A percentile compares a stretch with the other conserved stretches of the same genome.
These are phyloP conservation scores for Podila epicladia DNA, from an alignment of 192 early-diverging fungal genomes.

Conservation along the genomic window DNA sequence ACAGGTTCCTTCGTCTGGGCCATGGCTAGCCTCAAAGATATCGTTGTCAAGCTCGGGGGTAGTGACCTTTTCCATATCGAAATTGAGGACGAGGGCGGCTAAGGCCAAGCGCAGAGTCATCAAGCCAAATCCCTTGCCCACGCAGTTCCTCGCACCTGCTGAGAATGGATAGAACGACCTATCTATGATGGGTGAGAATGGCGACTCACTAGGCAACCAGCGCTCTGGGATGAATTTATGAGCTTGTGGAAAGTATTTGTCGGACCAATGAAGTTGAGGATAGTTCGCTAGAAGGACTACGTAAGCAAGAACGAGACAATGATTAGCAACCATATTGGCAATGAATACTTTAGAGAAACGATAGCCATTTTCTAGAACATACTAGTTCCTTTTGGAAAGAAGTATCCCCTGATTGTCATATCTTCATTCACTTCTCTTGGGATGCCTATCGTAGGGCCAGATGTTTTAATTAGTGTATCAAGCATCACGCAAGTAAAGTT, in stretches of 20 bases:
- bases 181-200: slow-evolving; percentile 33
- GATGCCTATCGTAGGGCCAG: slow-evolving; percentile 15
- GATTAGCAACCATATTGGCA: background rate
- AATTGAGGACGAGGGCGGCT: no score
- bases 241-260: slow-evolving; percentile 25
- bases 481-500: no score
- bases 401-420: slow-evolving; percentile 47
- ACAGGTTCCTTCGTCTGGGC: slow-evolving; percentile 9
- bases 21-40: slow-evolving; percentile 6
- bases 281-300: slow-evolving; percentile 29
- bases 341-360: no score
- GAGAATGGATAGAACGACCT: slow-evolving; percentile 60
- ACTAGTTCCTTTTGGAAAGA: slow-evolving; percentile 57
- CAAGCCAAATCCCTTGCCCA: slow-evolving; percentile 61
- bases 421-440: slow-evolving; percentile 46
- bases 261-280: slow-evolving; percentile 16
- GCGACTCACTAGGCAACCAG: slow-evolving; percentile 32
- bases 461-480: no score
- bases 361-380: background rate
- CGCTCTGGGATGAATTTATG: slow-evolving; percentile 30
- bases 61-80: background rate
- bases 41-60: slow-evolving; percentile 7
- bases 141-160: slow-evolving; percentile 57
- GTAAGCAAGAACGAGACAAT: background rate
- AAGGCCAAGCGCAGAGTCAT: background rate